Evolutionary conservation across 805 yeast species (phyloP).

Genomic region (Teunomyces aglyptinius): DNA sequence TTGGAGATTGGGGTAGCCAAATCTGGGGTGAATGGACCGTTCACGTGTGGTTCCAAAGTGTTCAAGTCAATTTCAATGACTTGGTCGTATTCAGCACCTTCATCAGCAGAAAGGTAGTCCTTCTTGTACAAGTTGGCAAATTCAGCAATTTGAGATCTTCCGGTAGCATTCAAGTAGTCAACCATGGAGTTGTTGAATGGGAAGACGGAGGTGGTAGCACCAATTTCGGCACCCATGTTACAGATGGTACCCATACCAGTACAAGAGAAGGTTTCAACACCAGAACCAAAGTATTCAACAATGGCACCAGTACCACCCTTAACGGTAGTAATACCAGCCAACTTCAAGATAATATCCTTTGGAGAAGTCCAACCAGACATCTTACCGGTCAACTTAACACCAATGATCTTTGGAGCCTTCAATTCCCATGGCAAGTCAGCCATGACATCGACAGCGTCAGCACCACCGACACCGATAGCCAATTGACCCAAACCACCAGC

Average conservation of each 20-base stretch:
- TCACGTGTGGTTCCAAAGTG: conserved; percentile 88
- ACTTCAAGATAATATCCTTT: conserved; percentile 89
- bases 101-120: conserved; percentile 75
- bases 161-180: conserved; percentile 79
- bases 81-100: conserved; percentile 87
- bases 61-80: conserved; percentile 85
- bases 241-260: conserved; percentile 99
- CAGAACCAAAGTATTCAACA: conserved; percentile 95
- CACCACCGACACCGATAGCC: conserved; percentile 99
- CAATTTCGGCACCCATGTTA: conserved; percentile 99
- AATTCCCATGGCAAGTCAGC: conserved; percentile 99
- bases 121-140: conserved; percentile 66
- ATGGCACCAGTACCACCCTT: conserved; percentile 98
- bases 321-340: conserved; percentile 91
- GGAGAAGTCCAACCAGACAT: conserved; percentile 96
- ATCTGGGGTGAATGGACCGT: conserved; percentile 99
- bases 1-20: conserved; percentile 87
- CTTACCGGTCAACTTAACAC: conserved; percentile 88
- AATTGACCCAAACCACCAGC: conserved; percentile 98
- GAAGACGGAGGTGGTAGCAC: conserved; percentile 97
- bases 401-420: conserved; percentile 93
- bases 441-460: conserved; percentile 97
- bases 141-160: conserved; percentile 78
- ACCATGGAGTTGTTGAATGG: conserved; percentile 82
- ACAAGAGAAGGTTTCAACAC: conserved; percentile 83